Base-by-base conservation (phyloP, 768 basidiomycete species). In the Fistulinella prunicolor region DNA sequence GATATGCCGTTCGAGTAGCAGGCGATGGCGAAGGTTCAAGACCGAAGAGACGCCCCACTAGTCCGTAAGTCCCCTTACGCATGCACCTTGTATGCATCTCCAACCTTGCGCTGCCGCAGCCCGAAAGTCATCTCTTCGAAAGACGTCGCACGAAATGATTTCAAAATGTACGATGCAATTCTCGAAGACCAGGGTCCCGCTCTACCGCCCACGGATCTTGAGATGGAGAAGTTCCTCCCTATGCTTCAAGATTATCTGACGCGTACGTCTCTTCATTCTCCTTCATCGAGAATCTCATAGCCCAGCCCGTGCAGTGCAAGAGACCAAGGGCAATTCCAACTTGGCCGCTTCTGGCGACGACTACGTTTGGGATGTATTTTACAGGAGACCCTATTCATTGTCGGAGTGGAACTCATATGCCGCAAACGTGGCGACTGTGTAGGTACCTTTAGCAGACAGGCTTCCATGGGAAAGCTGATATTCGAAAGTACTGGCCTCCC, bases 331-430 rank as follows among this genome's bases (percentile, higher is more conserved):
- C n/a, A 42, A 20, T 19, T 9, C 37, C 29, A 26, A 30, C 23
- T 13, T 37, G 12, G 17, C 47, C 36, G 28, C 14, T 6, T 19
- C 56, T 47, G n/a, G 62, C 4, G 75, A 75, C 22, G 89, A 89
- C 56, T 91, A 87, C 54, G 89, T 91, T 20, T 90, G 84, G 81
- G 89, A 91, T 58, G 79, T 91, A 19, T 91, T 89, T 60, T 89
- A 88, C 56, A 85, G 85, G 53, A 74, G 82, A 20, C 82, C 83
- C 0, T 74, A 75, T 17, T 75, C 80, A 10, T 63, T 80, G 34
- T 73, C 73, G 16, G 82, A 85, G 64, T 82, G 83, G 76, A 79
- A 79, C 46, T 73, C 77, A 17, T 73, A 71, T 7, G 73, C 72
- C 1, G 78, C 79, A 6, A 76, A 76, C 38, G 68, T 86, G 46